phyloP scores from a whole-genome alignment of 306 rosid genomes.

The Inga leiocalycina region DNA sequence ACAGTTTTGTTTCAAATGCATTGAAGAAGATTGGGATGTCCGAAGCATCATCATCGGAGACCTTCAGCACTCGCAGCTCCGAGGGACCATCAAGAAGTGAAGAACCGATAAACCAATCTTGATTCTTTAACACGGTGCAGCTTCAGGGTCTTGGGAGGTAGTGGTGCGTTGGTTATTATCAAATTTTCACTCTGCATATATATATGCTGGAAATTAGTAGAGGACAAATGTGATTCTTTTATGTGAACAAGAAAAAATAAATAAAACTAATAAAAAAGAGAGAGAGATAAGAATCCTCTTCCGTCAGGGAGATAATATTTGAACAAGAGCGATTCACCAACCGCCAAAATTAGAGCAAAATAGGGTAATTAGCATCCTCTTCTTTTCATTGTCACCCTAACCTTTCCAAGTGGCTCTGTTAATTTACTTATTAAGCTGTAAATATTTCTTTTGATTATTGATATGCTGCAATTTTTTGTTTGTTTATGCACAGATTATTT shows the following conservation, averaged over 20 bases:
- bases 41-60: constrained; percentile 46
- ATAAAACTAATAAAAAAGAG: background rate
- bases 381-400: background rate
- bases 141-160: constrained; percentile 7
- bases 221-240: background rate
- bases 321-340: constrained; percentile 14
- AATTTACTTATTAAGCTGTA: background rate
- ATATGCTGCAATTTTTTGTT: background rate
- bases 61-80: constrained; percentile 45
- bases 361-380: background rate
- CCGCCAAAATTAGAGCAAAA: constrained; percentile 3
- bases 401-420: background rate
- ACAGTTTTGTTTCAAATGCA: constrained; percentile 51
- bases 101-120: constrained; percentile 31
- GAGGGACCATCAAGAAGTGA: constrained; percentile 45
- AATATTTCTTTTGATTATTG: background rate
- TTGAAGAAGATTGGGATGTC: constrained; percentile 52
- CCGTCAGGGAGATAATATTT: background rate
- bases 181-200: background rate
- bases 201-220: background rate
- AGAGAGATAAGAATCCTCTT: background rate
- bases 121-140: constrained; percentile 18
- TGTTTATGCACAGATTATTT: background rate
- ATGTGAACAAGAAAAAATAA: background rate
- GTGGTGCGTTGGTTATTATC: background rate